Evolutionary conservation across 2,329 filamentous ascomycete genomes (phyloP).

Genomic region (Penicillium vulpinum): DNA sequence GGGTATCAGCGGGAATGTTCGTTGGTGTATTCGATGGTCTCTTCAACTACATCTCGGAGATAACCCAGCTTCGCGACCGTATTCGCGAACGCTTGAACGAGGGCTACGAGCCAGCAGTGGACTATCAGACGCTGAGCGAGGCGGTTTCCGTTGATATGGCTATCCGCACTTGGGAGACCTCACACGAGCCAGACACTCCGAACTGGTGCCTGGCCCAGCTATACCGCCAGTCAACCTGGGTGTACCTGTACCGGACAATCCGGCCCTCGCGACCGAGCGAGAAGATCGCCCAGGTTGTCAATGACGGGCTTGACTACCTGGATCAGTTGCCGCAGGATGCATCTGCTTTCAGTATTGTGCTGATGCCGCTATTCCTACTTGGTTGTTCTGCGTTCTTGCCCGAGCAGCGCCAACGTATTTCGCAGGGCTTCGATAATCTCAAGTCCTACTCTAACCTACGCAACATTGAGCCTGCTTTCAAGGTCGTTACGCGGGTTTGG

Average conservation of each 20-base stretch:
- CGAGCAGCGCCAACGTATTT: constrained; percentile 57
- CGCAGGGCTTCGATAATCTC: constrained; percentile 54
- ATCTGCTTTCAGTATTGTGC: constrained; percentile 59
- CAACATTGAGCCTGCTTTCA: constrained; percentile 58
- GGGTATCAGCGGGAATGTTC: constrained; percentile 60
- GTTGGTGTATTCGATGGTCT: constrained; percentile 81
- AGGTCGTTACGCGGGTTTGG: constrained; percentile 60
- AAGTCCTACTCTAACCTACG: constrained; percentile 58
- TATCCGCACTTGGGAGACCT: constrained; percentile 72
- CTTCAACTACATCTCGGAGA: constrained; percentile 74
- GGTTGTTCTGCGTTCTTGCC: constrained; percentile 61
- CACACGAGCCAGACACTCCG: constrained; percentile 51
- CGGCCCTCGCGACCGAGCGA: constrained; percentile 56
- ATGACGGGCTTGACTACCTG: constrained; percentile 59
- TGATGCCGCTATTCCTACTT: constrained; percentile 63
- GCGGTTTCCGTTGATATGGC: constrained; percentile 74
- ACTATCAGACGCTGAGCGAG: constrained; percentile 70
- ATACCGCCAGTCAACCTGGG: constrained; percentile 64
- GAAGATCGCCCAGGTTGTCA: constrained; percentile 58
- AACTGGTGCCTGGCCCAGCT: constrained; percentile 60
- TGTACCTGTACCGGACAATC: constrained; percentile 63
- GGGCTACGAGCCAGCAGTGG: constrained; percentile 66
- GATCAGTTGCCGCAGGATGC: constrained; percentile 56
- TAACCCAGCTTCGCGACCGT: constrained; percentile 72
- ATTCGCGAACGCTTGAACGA: constrained; percentile 68